Evolutionary conservation across 805 yeast genomes (phyloP).

Genomic region (Ogataea zsoltii): DNA sequence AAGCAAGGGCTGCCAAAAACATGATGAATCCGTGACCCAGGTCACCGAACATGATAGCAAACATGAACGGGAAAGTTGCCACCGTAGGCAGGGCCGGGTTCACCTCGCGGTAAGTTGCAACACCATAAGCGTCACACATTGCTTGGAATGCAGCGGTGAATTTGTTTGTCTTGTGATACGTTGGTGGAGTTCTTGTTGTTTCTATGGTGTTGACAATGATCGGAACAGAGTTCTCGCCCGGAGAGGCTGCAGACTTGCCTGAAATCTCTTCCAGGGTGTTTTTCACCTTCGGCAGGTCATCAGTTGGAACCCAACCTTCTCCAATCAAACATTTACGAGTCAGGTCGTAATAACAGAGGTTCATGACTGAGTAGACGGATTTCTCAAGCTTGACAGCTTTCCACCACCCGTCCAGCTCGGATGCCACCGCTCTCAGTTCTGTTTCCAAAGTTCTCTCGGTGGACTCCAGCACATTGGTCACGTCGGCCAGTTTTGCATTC

Average conservation of each 20-base stretch:
- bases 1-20: constrained; percentile 65
- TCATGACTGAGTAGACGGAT: constrained; percentile 57
- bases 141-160: constrained; percentile 91
- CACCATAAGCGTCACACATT: constrained; percentile 94
- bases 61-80: constrained; percentile 96
- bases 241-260: constrained; percentile 21
- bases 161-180: constrained; percentile 91
- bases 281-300: constrained; percentile 50
- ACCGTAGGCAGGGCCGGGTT: constrained; percentile 95
- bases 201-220: constrained; percentile 53
- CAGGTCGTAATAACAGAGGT: constrained; percentile 67
- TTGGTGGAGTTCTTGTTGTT: constrained; percentile 89
- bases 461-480: constrained; percentile 48
- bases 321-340: constrained; percentile 66
- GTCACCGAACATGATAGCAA: constrained; percentile 99
- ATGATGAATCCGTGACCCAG: constrained; percentile 92
- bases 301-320: constrained; percentile 73
- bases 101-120: constrained; percentile 90
- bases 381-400: constrained; percentile 53
- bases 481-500: constrained; percentile 52
- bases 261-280: constrained; percentile 44
- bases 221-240: constrained; percentile 32
- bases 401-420: constrained; percentile 64
- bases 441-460: constrained; percentile 58
- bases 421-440: constrained; percentile 63